Base-by-base conservation (phyloP, 1,284 basidiomycete species). In the Trametes pubescens region DNA sequence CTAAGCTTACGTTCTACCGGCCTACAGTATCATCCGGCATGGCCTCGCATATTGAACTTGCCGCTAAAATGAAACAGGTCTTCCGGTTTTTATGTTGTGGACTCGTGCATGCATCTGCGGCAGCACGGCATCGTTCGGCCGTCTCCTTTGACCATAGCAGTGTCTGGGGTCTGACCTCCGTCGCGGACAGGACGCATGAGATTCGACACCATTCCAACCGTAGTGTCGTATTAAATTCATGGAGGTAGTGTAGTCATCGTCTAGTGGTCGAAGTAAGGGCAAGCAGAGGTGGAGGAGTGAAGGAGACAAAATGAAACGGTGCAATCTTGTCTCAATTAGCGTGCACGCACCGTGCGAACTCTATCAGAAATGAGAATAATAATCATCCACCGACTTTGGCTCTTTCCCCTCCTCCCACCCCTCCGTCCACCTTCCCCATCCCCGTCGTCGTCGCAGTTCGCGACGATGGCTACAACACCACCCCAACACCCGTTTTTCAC, bases 401-500 rank as follows among this genome's bases (percentile, higher is more conserved):
- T 43, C 40, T 53, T 53, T 46, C 16, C 51, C 58, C 55, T 44
- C 59, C 53, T 46, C 51, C 61, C 64, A 51, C 56, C 46, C 53
- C 63, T 63, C 40, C 61, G 64, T 46, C 44, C 52, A 29, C 44
- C 51, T 58, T 59, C 61, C 51, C 44, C 67, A 34, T 44, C 62
- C 56, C 48, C 61, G 34, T 65, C 66, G 62, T 66, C 66, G 62
- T 56, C 64, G 51, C 59, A 62, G 59, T 34, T 54, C 40, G 66
- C 69, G 71, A 70, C 67, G 69, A 75, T 74, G 72, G 66, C 75
- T 67, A 62, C 59, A 63, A 21, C 68, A 68, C 47, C 60, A 69
- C 44, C 56, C 65, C 68, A 71, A 44, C 76, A 77, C 61, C 77
- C 79, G 13, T 80, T 81, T 65, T 68, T 79, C 47, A 71, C 73